Evolutionary conservation across 2,329 filamentous ascomycete genomes (phyloP).

Genomic region (Pseudocercospora fuligena): DNA sequence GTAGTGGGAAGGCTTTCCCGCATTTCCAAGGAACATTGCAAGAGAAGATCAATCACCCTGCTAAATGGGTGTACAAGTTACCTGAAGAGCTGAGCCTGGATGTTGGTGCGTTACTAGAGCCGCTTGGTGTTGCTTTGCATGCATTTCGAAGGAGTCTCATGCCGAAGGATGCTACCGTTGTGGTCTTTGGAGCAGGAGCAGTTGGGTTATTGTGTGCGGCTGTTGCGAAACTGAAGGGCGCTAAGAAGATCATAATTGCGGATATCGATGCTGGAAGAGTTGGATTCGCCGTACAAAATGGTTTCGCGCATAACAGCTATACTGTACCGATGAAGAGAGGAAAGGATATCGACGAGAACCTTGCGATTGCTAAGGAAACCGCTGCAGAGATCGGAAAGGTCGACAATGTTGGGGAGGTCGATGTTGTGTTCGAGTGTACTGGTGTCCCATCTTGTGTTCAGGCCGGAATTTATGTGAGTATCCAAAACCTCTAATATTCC

Average conservation of each 20-base stretch:
- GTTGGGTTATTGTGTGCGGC: conserved; percentile 65
- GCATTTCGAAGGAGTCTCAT: conserved; percentile 60
- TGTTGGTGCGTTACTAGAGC: conserved; percentile 64
- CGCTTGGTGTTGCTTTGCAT: conserved; percentile 65
- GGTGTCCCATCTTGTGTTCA: conserved; percentile 77
- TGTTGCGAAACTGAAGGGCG: conserved; percentile 59
- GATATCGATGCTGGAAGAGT: conserved; percentile 64
- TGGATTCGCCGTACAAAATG: conserved; percentile 58
- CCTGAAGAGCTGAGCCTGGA: conserved; percentile 59
- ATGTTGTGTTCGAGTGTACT: conserved; percentile 76
- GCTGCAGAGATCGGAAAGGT: conserved; percentile 50
- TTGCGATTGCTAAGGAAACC: conserved; percentile 57
- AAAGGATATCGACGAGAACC: conserved; percentile 58
- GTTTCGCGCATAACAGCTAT: conserved; percentile 53
- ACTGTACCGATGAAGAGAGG: conserved; percentile 54
- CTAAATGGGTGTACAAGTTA: conserved; percentile 63
- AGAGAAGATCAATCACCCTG: conserved; percentile 65
- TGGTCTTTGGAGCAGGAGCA: conserved; percentile 66
- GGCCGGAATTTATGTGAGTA: conserved; percentile 68
- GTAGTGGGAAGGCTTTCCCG: conserved; percentile 64
- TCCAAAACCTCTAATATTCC: neutral
- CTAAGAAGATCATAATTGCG: conserved; percentile 61
- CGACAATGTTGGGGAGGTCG: conserved; percentile 59
- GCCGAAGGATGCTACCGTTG: conserved; percentile 53
- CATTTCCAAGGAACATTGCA: conserved; percentile 69